phyloP scores from a whole-genome alignment of 768 basidiomycete species.

The Cystofilobasidium bisporidii region DNA sequence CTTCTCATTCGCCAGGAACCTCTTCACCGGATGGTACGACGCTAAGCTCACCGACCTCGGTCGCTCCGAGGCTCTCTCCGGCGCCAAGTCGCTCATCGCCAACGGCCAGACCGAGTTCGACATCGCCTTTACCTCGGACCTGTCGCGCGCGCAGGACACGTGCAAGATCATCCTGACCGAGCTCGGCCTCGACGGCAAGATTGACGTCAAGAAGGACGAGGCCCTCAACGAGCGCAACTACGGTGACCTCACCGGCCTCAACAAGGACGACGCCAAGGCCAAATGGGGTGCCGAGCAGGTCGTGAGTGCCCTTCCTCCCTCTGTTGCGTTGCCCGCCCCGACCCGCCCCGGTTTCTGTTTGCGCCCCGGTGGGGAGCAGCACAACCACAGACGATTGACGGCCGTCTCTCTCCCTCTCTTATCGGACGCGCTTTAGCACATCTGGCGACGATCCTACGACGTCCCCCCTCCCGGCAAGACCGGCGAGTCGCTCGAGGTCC shows the following conservation, averaged over 20 bases:
- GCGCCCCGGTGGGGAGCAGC: too few species aligned
- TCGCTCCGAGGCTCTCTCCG: neutral
- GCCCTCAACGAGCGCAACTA: slow-evolving; percentile 32
- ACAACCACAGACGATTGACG: neutral
- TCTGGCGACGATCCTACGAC: slow-evolving; percentile 34
- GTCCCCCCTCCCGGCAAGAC: slow-evolving; percentile 32
- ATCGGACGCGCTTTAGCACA: slow-evolving; percentile 27
- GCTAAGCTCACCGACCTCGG: slow-evolving; percentile 11
- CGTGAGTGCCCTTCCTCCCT: neutral
- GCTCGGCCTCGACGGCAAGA: slow-evolving; percentile 31
- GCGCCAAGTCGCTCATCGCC: slow-evolving; percentile 9
- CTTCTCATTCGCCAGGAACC: neutral
- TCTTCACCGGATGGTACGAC: slow-evolving; percentile 14
- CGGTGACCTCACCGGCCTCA: slow-evolving; percentile 28
- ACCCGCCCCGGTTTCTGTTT: too few species aligned
- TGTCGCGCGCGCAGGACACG: slow-evolving; percentile 33
- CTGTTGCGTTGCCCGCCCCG: neutral
- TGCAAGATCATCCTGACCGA: slow-evolving; percentile 36
- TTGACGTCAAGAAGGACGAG: slow-evolving; percentile 31
- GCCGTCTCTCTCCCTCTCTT: neutral
- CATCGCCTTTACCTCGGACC: slow-evolving; percentile 34
- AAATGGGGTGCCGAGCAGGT: slow-evolving; percentile 34
- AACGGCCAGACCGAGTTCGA: slow-evolving; percentile 12
- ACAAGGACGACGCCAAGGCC: slow-evolving; percentile 33
- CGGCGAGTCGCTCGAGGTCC: slow-evolving; percentile 31